phyloP scores from a whole-genome alignment of 2,329 filamentous ascomycete species.

The Alternaria sp. region DNA sequence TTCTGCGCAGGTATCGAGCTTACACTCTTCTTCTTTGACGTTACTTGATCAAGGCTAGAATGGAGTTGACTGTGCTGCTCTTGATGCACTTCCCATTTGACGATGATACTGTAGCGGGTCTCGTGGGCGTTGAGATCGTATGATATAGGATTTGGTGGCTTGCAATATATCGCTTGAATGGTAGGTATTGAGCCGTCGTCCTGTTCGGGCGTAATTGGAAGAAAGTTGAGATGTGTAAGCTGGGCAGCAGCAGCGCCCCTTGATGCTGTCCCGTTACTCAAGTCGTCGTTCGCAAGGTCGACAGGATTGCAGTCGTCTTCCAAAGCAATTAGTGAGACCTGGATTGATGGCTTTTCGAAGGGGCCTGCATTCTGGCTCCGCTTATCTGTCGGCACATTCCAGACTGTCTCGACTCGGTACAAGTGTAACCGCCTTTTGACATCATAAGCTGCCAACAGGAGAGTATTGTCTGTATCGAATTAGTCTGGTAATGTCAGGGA shows the following conservation, averaged over 20 bases:
- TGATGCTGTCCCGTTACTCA: constrained; percentile 33
- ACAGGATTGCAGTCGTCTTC: constrained; percentile 46
- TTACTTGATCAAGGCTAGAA: constrained; percentile 78
- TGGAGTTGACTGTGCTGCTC: constrained; percentile 70
- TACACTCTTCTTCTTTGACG: constrained; percentile 67
- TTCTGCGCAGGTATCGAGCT: constrained; percentile 45
- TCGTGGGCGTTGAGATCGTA: constrained; percentile 65
- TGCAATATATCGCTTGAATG: constrained; percentile 77
- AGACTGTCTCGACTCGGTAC: constrained; percentile 76
- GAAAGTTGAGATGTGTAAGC: constrained; percentile 77
- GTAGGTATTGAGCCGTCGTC: constrained; percentile 68
- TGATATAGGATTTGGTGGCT: constrained; percentile 52
- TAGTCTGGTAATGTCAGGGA: not conserved
- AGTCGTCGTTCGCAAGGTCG: constrained; percentile 32
- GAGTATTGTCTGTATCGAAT: constrained; percentile 50
- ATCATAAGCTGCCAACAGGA: constrained; percentile 74
- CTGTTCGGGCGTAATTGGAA: constrained; percentile 71
- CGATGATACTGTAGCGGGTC: constrained; percentile 75
- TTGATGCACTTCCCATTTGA: constrained; percentile 80
- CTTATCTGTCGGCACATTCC: constrained; percentile 69
- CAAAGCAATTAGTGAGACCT: constrained; percentile 38
- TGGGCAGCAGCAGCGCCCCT: constrained; percentile 41
- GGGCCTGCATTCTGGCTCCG: constrained; percentile 58
- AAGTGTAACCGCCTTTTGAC: constrained; percentile 76
- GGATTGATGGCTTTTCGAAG: constrained; percentile 50